A percentile compares a stretch with the other conserved stretches of the same genome.
Evolutionary conservation across 139 green algal species (phyloP).

Genomic region (Trebouxia sp.): DNA sequence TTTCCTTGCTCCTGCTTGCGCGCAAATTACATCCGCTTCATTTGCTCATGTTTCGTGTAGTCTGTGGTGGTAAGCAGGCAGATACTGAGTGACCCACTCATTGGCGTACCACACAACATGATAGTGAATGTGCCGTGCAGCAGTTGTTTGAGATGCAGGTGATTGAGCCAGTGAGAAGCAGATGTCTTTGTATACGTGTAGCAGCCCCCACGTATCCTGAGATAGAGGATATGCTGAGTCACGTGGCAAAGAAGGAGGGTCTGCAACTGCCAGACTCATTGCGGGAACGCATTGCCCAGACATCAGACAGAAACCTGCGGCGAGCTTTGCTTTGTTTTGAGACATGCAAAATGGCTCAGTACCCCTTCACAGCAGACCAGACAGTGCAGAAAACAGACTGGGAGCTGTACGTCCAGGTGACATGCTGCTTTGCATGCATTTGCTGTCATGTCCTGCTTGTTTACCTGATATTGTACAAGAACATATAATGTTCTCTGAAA

Average conservation of each 20-base stretch:
- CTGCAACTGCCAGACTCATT: constrained; percentile 72
- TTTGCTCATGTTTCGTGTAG: no score
- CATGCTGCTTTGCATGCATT: neutral
- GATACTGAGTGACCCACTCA: no score
- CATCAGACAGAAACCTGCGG: constrained; percentile 80
- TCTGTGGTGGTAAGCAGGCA: no score
- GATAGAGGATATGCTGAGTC: constrained; percentile 67
- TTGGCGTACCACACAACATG: no score
- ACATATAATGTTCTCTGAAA: no score
- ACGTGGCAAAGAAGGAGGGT: constrained; percentile 77
- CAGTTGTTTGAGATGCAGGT: no score
- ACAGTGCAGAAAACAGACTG: constrained; percentile 79
- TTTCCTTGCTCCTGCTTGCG: no score
- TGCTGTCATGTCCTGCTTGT: no score
- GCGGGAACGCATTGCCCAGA: constrained; percentile 59
- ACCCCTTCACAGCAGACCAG: constrained; percentile 69
- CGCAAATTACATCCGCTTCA: no score
- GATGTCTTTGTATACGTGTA: constrained; percentile 93
- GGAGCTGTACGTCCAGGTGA: constrained; percentile 89
- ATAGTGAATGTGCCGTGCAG: no score
- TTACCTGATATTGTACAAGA: no score
- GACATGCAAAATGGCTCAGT: constrained; percentile 64
- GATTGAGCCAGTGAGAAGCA: constrained; percentile 90
- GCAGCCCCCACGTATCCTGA: constrained; percentile 65
- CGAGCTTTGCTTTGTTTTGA: constrained; percentile 92